Conservation (phyloP, 495 filamentous ascomycete genomes). For the Darksidea phi region DNA sequence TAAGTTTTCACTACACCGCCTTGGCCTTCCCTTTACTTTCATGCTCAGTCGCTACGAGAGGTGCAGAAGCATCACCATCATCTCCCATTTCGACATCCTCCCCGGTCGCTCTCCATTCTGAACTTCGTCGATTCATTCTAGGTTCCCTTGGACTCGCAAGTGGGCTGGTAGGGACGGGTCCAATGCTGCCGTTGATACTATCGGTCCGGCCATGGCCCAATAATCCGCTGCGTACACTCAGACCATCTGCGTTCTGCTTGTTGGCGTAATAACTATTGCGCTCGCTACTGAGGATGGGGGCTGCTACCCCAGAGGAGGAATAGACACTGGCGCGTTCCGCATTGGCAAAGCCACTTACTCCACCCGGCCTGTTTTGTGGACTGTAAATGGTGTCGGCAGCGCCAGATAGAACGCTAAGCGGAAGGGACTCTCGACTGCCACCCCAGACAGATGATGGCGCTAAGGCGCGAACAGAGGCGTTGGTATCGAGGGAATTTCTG, state of each 20-base stretch:
- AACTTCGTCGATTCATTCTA: conserved; percentile 60
- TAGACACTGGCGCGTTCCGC: conserved; percentile 84
- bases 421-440: conserved; percentile 81
- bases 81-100: conserved; percentile 45
- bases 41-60: conserved; percentile 2
- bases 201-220: conserved; percentile 77
- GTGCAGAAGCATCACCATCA: conserved; percentile 1
- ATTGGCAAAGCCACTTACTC: conserved; percentile 61
- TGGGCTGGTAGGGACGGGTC: conserved; percentile 58
- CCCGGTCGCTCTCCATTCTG: conserved; percentile 60
- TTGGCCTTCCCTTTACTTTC: conserved; percentile 18
- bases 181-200: conserved; percentile 75
- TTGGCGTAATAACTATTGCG: conserved; percentile 76
- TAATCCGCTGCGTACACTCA: conserved; percentile 74
- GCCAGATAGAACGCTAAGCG: conserved; percentile 81
- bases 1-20: neutral
- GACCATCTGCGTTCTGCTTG: conserved; percentile 68
- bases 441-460: conserved; percentile 91
- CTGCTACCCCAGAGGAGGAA: conserved; percentile 67
- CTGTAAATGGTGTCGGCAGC: conserved; percentile 55
- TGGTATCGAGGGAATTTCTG: conserved; percentile 83
- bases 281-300: conserved; percentile 65
- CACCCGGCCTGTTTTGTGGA: conserved; percentile 48
- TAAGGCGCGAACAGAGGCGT: conserved; percentile 89
- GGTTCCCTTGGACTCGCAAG: conserved; percentile 56